Conservation (phyloP, 202 grass and related monocot species). For the Setaria italica region DNA sequence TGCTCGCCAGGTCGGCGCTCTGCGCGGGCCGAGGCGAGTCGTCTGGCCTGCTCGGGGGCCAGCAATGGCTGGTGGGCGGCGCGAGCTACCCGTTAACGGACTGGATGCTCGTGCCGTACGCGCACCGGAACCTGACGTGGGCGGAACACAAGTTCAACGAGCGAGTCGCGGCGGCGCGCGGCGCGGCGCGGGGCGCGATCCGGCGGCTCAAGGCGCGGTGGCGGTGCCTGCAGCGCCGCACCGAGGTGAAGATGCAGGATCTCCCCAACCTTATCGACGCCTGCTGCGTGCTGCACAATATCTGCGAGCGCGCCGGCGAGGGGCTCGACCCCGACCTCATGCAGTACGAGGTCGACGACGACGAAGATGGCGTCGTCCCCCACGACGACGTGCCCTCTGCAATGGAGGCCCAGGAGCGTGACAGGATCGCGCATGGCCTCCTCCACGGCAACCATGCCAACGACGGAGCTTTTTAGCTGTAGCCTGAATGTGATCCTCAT, state of each 20-base stretch:
- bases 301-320: slow-evolving; percentile 69
- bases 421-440: slow-evolving; percentile 68
- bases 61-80: slow-evolving; percentile 61
- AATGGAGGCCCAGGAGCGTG: slow-evolving; percentile 44
- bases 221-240: slow-evolving; percentile 71
- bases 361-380: slow-evolving; percentile 5
- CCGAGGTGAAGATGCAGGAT: slow-evolving; percentile 67
- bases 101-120: slow-evolving; percentile 75
- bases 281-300: slow-evolving; percentile 80
- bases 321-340: slow-evolving; percentile 44
- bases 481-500: too few species aligned
- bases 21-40: not conserved
- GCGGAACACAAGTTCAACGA: slow-evolving; percentile 69
- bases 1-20: slow-evolving; percentile 62
- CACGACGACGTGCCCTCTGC: not conserved
- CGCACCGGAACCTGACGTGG: slow-evolving; percentile 59
- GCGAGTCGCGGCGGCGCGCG: slow-evolving; percentile 40
- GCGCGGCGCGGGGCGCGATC: slow-evolving; percentile 55
- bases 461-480: too few species aligned
- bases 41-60: not conserved
- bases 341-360: slow-evolving; percentile 27
- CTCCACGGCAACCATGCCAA: slow-evolving; percentile 47
- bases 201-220: slow-evolving; percentile 66
- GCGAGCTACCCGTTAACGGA: slow-evolving; percentile 57
- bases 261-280: slow-evolving; percentile 63